Evolutionary conservation across 306 rosid species (phyloP).

Genomic region (Coriaria nepalensis): DNA sequence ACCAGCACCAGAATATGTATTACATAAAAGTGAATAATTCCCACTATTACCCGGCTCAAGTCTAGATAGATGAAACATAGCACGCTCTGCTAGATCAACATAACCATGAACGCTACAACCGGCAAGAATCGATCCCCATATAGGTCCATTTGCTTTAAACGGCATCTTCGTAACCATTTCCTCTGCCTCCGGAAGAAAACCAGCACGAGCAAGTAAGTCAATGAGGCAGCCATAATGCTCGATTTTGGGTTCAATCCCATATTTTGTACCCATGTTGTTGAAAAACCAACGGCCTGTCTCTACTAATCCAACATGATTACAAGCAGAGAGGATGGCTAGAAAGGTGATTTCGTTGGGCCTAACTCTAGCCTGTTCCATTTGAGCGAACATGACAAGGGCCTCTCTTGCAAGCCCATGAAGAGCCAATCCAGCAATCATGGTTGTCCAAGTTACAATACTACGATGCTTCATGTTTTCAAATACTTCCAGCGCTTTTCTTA

Average conservation of each 20-base stretch:
- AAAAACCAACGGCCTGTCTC: slow-evolving; percentile 35
- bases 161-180: slow-evolving; percentile 40
- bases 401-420: slow-evolving; percentile 57
- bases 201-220: slow-evolving; percentile 56
- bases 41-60: slow-evolving; percentile 49
- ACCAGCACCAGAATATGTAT: slow-evolving; percentile 40
- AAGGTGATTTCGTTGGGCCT: slow-evolving; percentile 52
- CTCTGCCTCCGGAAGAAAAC: slow-evolving; percentile 50
- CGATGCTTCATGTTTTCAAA: slow-evolving; percentile 28
- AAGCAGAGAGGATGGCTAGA: slow-evolving; percentile 59
- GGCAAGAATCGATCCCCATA: slow-evolving; percentile 75
- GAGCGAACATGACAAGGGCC: slow-evolving; percentile 31
- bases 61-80: slow-evolving; percentile 28
- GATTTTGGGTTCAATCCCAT: slow-evolving; percentile 33
- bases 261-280: slow-evolving; percentile 26
- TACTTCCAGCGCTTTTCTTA: slow-evolving; percentile 21
- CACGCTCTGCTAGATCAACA: slow-evolving; percentile 41
- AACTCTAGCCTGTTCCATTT: slow-evolving; percentile 41
- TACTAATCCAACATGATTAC: slow-evolving; percentile 55
- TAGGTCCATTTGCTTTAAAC: slow-evolving; percentile 46
- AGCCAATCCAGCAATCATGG: slow-evolving; percentile 60
- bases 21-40: slow-evolving; percentile 47
- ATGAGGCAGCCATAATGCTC: slow-evolving; percentile 47
- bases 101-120: slow-evolving; percentile 33
- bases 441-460: slow-evolving; percentile 51